Evolutionary conservation across 257 asterid species (phyloP).

Genomic region (Phtheirospermum japonicum): DNA sequence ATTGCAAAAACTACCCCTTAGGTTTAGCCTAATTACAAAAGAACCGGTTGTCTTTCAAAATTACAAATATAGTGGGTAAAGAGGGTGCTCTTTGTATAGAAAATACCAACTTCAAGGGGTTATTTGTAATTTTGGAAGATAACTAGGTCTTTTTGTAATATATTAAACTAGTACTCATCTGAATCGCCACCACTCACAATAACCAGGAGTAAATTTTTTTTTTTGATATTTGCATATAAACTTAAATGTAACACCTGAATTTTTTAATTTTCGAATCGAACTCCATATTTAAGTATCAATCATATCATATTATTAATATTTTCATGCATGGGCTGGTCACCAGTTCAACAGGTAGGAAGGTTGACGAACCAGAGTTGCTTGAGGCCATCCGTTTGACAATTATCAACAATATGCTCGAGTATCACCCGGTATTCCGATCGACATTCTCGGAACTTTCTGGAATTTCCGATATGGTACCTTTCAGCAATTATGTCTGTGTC

Average conservation of each 20-base stretch:
- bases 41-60: neutral
- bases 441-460: neutral
- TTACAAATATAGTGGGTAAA: no score
- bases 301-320: no score
- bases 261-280: no score
- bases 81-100: neutral
- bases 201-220: neutral
- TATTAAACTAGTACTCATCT: neutral
- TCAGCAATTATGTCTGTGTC: slow-evolving; percentile 19
- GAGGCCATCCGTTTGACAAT: slow-evolving; percentile 99
- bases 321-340: slow-evolving; percentile 38
- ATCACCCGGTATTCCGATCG: slow-evolving; percentile 77
- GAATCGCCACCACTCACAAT: neutral
- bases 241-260: neutral
- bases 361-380: slow-evolving; percentile 88
- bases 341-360: slow-evolving; percentile 90
- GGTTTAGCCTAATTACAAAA: neutral
- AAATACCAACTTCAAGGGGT: neutral
- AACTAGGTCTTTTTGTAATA: neutral
- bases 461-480: slow-evolving; percentile 10
- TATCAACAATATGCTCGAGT: slow-evolving; percentile 85
- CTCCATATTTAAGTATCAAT: no score
- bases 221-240: neutral
- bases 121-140: neutral
- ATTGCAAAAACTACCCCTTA: neutral